phyloP scores from a whole-genome alignment of 148 eudicot species.

The Drosera capensis region DNA sequence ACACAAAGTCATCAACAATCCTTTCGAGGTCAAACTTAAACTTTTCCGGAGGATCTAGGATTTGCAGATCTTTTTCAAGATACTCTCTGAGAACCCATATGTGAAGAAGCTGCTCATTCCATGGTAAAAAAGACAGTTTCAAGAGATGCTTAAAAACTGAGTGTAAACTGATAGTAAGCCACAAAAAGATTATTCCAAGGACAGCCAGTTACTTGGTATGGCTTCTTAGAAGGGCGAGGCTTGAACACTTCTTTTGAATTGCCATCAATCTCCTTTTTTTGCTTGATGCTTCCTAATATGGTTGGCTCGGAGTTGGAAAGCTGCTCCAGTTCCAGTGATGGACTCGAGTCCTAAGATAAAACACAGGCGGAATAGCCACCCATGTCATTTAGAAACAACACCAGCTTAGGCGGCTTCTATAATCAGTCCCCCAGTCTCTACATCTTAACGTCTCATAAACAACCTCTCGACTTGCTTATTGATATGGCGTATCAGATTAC shows the following conservation, averaged over 20 bases:
- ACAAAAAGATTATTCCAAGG: too few relatives aligned
- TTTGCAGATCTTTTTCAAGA: slow-evolving; percentile 21
- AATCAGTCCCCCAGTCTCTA: too few relatives aligned
- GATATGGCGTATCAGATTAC: not conserved
- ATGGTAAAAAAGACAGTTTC: not conserved
- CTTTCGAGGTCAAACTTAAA: slow-evolving; percentile 21
- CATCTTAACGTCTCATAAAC: too few relatives aligned
- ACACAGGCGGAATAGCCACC: too few relatives aligned
- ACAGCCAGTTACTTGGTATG: slow-evolving; percentile 13
- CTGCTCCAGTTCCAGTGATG: too few relatives aligned
- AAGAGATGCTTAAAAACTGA: not conserved
- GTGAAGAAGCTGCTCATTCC: slow-evolving; percentile 28
- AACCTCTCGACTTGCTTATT: not conserved
- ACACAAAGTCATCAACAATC: slow-evolving; percentile 34
- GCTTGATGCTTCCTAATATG: not conserved
- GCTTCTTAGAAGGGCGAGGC: not conserved
- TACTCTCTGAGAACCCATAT: slow-evolving; percentile 38
- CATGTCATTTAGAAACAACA: too few relatives aligned
- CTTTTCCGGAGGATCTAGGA: slow-evolving; percentile 13
- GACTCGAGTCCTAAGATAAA: too few relatives aligned
- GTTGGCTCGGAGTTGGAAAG: not conserved
- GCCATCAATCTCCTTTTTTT: not conserved
- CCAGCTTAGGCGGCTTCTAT: too few relatives aligned
- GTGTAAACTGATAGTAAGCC: too few relatives aligned
- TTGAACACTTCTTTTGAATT: slow-evolving; percentile 1